Evolutionary conservation across 441 rosid species (phyloP).

Genomic region (Euphorbia schlechtendalii): DNA sequence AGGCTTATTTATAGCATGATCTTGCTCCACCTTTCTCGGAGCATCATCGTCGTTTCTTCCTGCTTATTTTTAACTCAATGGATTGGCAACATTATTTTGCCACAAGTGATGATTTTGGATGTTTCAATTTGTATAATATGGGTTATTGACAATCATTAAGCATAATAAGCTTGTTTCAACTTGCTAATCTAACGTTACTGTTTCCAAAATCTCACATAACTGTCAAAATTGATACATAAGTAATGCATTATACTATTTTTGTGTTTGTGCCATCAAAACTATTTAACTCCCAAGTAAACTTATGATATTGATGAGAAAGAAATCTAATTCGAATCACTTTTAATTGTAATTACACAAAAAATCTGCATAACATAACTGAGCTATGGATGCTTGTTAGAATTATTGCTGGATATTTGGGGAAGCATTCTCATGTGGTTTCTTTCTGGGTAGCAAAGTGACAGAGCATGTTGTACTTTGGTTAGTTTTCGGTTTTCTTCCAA

Average conservation of each 20-base stretch:
- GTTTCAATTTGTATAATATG: constrained; percentile 31
- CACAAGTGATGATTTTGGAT: constrained; percentile 23
- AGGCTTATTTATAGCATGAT: constrained; percentile 58
- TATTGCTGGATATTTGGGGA: constrained; percentile 54
- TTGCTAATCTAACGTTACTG: constrained; percentile 10
- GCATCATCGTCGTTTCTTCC: too few relatives aligned
- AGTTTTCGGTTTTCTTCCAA: constrained; percentile 35
- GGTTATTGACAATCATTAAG: constrained; percentile 23
- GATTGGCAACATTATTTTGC: constrained; percentile 29
- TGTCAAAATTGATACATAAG: background rate
- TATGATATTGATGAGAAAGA: background rate
- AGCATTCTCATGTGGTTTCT: constrained; percentile 47
- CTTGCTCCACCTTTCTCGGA: constrained; percentile 15
- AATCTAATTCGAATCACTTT: constrained; percentile 8
- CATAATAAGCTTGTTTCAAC: constrained; percentile 29
- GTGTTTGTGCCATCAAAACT: constrained; percentile 1
- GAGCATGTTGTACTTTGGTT: constrained; percentile 23
- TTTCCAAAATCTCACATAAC: background rate
- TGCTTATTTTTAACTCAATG: constrained; percentile 15
- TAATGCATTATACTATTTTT: background rate
- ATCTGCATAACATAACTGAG: constrained; percentile 5
- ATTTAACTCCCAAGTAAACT: background rate
- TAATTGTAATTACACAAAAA: constrained; percentile 17
- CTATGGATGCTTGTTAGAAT: background rate
- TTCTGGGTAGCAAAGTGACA: constrained; percentile 30